Evolutionary conservation across 352 stramenopile species (phyloP), one percentile per base, ranked within the genome.

Genomic region (Phytopythium montanum): DNA sequence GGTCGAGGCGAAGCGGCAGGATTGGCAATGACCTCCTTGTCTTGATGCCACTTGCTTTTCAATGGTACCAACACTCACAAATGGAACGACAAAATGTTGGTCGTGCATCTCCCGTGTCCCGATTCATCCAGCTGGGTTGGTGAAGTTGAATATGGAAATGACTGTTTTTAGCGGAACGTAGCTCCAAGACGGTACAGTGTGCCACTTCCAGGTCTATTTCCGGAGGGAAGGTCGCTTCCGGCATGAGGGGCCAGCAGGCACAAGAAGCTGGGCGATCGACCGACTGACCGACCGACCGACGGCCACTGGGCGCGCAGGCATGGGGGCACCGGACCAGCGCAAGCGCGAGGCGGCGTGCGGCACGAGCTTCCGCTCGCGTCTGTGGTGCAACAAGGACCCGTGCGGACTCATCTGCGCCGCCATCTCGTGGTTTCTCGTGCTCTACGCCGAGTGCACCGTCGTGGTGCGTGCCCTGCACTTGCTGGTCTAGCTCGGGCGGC

Each of bases 341-440:
- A 77, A 76, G 61, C 72, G 69, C 42, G 67, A 76, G 42, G 58
- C 72, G 36, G 59, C 72, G 38, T 95, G 81, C 49, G 86, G 86
- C 61, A 95, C 86, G 38, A 76, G 83, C 63, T 95, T 94, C 67
- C 75, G 87, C 55, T 77, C 88, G 56, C 82, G 79, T 34, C 66
- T 92, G 18, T 98, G 92, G 92, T 94, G 87, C 62, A 97, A 98
- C 67, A 82, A 65, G 29, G 93, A 98, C 60, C 82, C 84, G 14
- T 98, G 93, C 66, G 93, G 93, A 0, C 59, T 97, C 36, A 87
- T 97, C 48, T 98, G 92, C 65, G 92, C 90, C 33, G 68, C 74
- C 44, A 74, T 98, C 49, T 97, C 93, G 3, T 97, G 89, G 86
- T 81, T 90, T 31, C 82, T 98, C 52, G 73, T 98, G 54, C 73